phyloP scores from a whole-genome alignment of 306 rosid species.

The Mucuna pruriens region DNA sequence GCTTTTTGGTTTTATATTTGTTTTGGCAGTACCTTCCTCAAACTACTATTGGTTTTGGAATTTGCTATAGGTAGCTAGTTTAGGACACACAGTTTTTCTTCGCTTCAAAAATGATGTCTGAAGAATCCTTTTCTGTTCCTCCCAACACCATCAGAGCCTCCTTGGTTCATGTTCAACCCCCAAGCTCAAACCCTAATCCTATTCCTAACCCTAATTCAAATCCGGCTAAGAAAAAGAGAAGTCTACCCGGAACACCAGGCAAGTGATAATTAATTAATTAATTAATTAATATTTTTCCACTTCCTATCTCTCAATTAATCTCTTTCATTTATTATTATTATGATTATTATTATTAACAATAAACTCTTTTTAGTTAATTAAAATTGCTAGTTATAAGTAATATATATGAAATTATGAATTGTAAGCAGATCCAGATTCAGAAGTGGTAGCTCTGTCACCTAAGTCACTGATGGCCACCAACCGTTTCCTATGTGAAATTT shows the following conservation, averaged over 20 bases:
- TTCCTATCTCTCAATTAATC: background rate
- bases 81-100: slow-evolving; percentile 39
- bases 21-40: slow-evolving; percentile 35
- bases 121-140: slow-evolving; percentile 44
- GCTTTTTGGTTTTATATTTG: slow-evolving; percentile 30
- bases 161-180: slow-evolving; percentile 42
- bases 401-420: background rate
- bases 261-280: slow-evolving; percentile 40
- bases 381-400: background rate
- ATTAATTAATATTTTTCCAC: no score
- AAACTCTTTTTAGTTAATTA: background rate
- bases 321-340: background rate
- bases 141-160: slow-evolving; percentile 40
- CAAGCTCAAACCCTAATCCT: slow-evolving; percentile 50
- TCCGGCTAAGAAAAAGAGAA: slow-evolving; percentile 72
- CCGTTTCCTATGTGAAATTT: slow-evolving; percentile 80
- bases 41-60: slow-evolving; percentile 31
- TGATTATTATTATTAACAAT: background rate
- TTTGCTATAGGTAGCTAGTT: slow-evolving; percentile 36
- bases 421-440: slow-evolving; percentile 85
- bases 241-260: slow-evolving; percentile 93
- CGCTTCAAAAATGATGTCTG: slow-evolving; percentile 42
- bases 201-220: slow-evolving; percentile 59
- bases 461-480: slow-evolving; percentile 89
- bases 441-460: slow-evolving; percentile 84